phyloP scores from a whole-genome alignment of 495 filamentous ascomycete genomes.

The Cryomyces minteri region DNA sequence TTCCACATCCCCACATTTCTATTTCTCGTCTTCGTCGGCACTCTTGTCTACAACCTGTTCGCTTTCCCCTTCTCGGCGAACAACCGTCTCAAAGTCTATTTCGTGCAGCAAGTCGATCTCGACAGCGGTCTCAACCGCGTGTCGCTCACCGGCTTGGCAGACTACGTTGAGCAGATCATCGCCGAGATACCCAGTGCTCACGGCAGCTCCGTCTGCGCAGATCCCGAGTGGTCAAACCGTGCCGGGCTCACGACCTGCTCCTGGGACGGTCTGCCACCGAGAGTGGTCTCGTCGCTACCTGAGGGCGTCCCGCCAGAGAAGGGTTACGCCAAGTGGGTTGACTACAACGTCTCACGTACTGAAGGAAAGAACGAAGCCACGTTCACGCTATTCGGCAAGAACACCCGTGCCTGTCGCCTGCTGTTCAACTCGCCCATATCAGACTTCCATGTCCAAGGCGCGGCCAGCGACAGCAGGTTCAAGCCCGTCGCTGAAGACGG shows the following conservation, averaged over 20 bases:
- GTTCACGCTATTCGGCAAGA: conserved; percentile 40
- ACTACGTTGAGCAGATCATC: conserved; percentile 50
- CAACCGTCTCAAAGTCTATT: conserved; percentile 71
- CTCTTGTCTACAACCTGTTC: conserved; percentile 68
- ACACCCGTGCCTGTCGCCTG: conserved; percentile 55
- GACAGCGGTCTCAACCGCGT: conserved; percentile 50
- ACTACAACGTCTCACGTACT: conserved; percentile 35
- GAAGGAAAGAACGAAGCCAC: conserved; percentile 22
- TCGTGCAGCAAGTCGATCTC: conserved; percentile 65
- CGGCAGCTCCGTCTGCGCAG: conserved; percentile 39
- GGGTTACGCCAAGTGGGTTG: conserved; percentile 38
- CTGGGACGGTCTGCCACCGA: conserved; percentile 49
- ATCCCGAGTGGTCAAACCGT: conserved; percentile 10
- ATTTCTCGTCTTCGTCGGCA: conserved; percentile 52
- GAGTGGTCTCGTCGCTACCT: conserved; percentile 24
- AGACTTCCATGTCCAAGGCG: conserved; percentile 33
- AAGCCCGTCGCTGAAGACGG: conserved; percentile 32
- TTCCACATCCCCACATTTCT: conserved; percentile 67
- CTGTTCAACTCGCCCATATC: conserved; percentile 42
- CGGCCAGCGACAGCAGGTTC: conserved; percentile 34
- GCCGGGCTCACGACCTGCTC: conserved; percentile 42
- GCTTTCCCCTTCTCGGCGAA: conserved; percentile 76
- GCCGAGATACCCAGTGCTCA: conserved; percentile 49
- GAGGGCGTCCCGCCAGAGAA: conserved; percentile 26
- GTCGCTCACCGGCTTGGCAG: conserved; percentile 49